phyloP scores from a whole-genome alignment of 1,139 yeast genomes.

The Blastobotrys niveus region DNA sequence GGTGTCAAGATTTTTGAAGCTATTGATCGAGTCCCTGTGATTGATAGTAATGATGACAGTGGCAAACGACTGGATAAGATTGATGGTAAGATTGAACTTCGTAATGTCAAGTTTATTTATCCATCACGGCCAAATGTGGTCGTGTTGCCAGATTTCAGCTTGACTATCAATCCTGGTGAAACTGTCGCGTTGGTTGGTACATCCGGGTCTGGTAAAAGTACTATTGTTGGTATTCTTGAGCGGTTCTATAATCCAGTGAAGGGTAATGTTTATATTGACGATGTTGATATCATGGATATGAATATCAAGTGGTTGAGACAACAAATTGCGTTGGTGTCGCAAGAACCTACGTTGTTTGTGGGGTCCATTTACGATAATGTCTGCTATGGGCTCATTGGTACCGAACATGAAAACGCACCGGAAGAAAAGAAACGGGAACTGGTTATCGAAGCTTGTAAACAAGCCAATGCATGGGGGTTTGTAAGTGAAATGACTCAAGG shows the following conservation, averaged over 20 bases:
- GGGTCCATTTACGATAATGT: conserved; percentile 87
- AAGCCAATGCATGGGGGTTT: conserved; percentile 80
- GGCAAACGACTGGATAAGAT: conserved; percentile 35
- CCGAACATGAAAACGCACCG: conserved; percentile 45
- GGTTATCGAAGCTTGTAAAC: conserved; percentile 64
- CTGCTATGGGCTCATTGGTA: conserved; percentile 61
- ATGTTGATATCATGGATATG: conserved; percentile 57
- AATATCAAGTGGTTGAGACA: conserved; percentile 71
- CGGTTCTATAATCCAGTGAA: conserved; percentile 72
- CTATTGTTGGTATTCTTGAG: conserved; percentile 71
- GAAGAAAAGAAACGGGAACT: conserved; percentile 53
- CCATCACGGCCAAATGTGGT: conserved; percentile 78
- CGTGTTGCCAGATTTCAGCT: conserved; percentile 60
- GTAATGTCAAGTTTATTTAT: conserved; percentile 67
- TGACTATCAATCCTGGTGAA: conserved; percentile 72
- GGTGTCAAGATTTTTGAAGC: conserved; percentile 39
- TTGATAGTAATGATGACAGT: conserved; percentile 31
- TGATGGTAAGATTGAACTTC: conserved; percentile 50
- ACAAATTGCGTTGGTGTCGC: conserved; percentile 82
- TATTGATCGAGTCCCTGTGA: conserved; percentile 38
- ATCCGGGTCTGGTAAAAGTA: conserved; percentile 92
- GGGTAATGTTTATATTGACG: conserved; percentile 66
- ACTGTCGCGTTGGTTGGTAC: conserved; percentile 95
- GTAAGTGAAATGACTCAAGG: conserved; percentile 72
- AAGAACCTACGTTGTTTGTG: conserved; percentile 88